A percentile compares a stretch with the other conserved stretches of the same genome.
These are phyloP conservation scores for Amanita subjunquillea DNA, from an alignment of 768 basidiomycete species.

Conservation along the genomic window DNA sequence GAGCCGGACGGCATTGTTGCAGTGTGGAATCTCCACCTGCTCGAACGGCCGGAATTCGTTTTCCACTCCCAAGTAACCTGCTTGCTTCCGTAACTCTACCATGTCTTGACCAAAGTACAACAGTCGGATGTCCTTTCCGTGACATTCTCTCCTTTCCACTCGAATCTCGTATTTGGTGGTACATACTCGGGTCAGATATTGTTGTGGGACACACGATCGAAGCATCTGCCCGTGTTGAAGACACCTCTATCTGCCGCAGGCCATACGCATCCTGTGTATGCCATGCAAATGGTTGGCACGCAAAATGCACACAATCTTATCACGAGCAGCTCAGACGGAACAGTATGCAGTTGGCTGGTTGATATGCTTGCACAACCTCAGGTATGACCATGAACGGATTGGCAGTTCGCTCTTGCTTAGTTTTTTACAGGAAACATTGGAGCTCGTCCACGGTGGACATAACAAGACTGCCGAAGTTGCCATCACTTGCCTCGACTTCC, in stretches of 20 bases:
- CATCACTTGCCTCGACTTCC: slow-evolving; percentile 89
- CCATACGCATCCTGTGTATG: slow-evolving; percentile 97
- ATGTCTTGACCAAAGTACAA: slow-evolving; percentile 7
- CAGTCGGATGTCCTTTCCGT: slow-evolving; percentile 98
- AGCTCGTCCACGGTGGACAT: slow-evolving; percentile 81
- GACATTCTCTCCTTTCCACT: slow-evolving; percentile 95
- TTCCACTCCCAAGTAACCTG: slow-evolving; percentile 87
- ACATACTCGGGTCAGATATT: slow-evolving; percentile 99
- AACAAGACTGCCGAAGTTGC: slow-evolving; percentile 97
- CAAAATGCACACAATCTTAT: slow-evolving; percentile 98
- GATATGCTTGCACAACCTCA: slow-evolving; percentile 99
- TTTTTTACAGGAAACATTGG: slow-evolving; percentile 79
- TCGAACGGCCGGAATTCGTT: slow-evolving; percentile 94
- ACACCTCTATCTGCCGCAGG: slow-evolving; percentile 93
- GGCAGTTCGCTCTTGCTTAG: neutral
- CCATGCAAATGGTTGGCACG: slow-evolving; percentile 96
- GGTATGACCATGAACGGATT: slow-evolving; percentile 28
- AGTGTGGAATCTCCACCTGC: slow-evolving; percentile 93
- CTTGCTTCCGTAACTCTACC: slow-evolving; percentile 1
- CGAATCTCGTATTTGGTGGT: slow-evolving; percentile 93
- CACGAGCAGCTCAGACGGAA: slow-evolving; percentile 93
- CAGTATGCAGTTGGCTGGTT: slow-evolving; percentile 94
- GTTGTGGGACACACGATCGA: slow-evolving; percentile 96
- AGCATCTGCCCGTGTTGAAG: slow-evolving; percentile 92
- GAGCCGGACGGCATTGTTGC: slow-evolving; percentile 97